A percentile compares a stretch with the other conserved stretches of the same genome.
phyloP scores from a whole-genome alignment of 2,329 filamentous ascomycete species.

The Colletotrichum acutatum region DNA sequence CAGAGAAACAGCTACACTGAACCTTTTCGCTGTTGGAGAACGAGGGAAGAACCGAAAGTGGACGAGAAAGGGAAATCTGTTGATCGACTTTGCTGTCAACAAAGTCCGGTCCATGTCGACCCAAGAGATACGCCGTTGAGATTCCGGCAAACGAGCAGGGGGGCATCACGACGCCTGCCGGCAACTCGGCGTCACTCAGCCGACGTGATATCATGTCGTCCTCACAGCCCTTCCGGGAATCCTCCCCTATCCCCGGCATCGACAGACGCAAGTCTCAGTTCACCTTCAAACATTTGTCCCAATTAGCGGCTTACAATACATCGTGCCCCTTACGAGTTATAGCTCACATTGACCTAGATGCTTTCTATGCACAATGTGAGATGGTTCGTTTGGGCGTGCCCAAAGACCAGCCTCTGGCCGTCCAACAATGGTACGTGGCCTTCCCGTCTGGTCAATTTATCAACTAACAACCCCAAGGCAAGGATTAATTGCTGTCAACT shows the following conservation, averaged over 20 bases:
- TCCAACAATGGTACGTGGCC: slow-evolving; percentile 82
- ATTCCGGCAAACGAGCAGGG: background rate
- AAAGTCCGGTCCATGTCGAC: background rate
- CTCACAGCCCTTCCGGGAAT: slow-evolving; percentile 32
- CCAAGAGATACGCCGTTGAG: background rate
- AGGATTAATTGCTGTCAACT: slow-evolving; percentile 95
- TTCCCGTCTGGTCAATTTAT: background rate
- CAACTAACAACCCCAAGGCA: slow-evolving; percentile 65
- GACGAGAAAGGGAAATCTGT: background rate
- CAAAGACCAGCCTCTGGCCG: slow-evolving; percentile 84
- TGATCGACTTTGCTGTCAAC: background rate
- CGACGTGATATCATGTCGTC: slow-evolving; percentile 30
- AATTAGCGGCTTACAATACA: slow-evolving; percentile 77
- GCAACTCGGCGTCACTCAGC: background rate
- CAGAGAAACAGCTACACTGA: background rate
- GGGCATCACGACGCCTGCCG: background rate
- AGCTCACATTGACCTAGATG: slow-evolving; percentile 94
- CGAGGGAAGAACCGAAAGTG: background rate
- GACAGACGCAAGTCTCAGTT: slow-evolving; percentile 69
- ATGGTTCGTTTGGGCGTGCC: slow-evolving; percentile 84
- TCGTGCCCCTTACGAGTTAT: slow-evolving; percentile 86
- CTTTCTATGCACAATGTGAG: slow-evolving; percentile 97
- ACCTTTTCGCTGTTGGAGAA: background rate
- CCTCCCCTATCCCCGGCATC: slow-evolving; percentile 26
- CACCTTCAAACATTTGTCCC: slow-evolving; percentile 84